These are phyloP conservation scores for Pichia sp. DNA, from an alignment of 1,139 yeast genomes.

Conservation along the genomic window DNA sequence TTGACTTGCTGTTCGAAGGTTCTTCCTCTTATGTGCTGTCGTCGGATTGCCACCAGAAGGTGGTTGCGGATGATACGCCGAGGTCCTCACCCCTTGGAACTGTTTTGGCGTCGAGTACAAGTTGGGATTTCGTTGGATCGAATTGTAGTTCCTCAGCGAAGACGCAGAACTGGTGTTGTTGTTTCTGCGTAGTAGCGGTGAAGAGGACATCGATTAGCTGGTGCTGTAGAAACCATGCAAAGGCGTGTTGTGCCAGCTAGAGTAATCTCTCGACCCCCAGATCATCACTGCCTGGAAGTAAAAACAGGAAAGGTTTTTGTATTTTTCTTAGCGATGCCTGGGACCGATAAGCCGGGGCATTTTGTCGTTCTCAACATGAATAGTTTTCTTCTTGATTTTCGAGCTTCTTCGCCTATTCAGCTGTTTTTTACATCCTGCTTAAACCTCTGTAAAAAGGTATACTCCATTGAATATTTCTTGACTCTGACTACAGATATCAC, in stretches of 20 bases:
- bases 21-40: neutral
- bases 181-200: slow-evolving; percentile 7
- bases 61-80: slow-evolving; percentile 3
- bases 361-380: neutral
- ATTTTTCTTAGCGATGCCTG: neutral
- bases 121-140: slow-evolving; percentile 2
- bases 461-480: too few species aligned
- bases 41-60: neutral
- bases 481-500: neutral
- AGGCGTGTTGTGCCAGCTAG: neutral
- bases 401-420: neutral
- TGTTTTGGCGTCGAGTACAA: neutral
- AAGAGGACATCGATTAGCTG: slow-evolving; percentile 6
- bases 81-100: neutral
- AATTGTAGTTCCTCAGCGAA: slow-evolving; percentile 7
- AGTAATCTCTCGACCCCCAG: neutral
- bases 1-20: neutral
- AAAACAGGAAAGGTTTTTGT: neutral
- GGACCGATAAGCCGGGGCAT: too few species aligned
- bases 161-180: slow-evolving; percentile 6
- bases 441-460: too few species aligned
- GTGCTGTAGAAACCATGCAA: neutral
- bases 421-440: too few species aligned
- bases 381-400: neutral
- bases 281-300: neutral